Evolutionary conservation across 2,329 filamentous ascomycete species (phyloP).

Genomic region (Hypoxylon sp.): DNA sequence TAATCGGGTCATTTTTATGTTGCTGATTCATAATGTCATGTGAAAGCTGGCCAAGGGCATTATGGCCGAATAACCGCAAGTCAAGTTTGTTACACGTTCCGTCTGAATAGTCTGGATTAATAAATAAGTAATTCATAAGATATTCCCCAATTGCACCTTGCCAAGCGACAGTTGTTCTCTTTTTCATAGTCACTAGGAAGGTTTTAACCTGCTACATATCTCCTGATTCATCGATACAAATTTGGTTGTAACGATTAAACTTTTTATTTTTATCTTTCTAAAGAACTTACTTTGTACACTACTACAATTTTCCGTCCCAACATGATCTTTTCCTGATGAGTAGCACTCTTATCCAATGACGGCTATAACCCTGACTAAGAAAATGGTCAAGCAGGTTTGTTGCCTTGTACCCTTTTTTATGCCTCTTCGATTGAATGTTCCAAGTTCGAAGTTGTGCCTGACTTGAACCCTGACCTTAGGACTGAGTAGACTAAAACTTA

Average conservation of each 20-base stretch:
- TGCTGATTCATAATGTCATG: conserved; percentile 13
- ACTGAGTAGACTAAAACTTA: conserved; percentile 9
- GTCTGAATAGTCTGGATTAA: conserved; percentile 20
- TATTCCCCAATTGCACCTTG: conserved; percentile 17
- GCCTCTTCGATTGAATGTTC: conserved; percentile 30
- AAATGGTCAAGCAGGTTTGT: conserved; percentile 26
- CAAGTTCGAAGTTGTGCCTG: conserved; percentile 42
- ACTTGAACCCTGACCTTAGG: conserved; percentile 25
- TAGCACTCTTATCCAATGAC: conserved; percentile 12
- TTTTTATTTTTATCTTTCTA: neutral
- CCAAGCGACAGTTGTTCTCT: conserved; percentile 16
- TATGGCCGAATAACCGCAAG: conserved; percentile 10
- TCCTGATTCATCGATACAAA: conserved; percentile 12
- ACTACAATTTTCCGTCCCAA: conserved; percentile 14
- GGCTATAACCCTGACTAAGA: conserved; percentile 20
- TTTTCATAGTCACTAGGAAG: conserved; percentile 7
- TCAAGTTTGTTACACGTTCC: conserved; percentile 23
- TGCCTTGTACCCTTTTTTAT: conserved; percentile 32
- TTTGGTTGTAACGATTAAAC: conserved; percentile 19
- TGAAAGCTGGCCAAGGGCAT: conserved; percentile 12
- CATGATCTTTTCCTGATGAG: conserved; percentile 17
- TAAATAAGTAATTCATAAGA: conserved; percentile 12
- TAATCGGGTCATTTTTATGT: conserved; percentile 18
- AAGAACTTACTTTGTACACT: neutral
- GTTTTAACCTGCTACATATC: neutral